Base-by-base conservation (phyloP, 1,139 yeast genomes). In the Arxiozyma slooffiae region DNA sequence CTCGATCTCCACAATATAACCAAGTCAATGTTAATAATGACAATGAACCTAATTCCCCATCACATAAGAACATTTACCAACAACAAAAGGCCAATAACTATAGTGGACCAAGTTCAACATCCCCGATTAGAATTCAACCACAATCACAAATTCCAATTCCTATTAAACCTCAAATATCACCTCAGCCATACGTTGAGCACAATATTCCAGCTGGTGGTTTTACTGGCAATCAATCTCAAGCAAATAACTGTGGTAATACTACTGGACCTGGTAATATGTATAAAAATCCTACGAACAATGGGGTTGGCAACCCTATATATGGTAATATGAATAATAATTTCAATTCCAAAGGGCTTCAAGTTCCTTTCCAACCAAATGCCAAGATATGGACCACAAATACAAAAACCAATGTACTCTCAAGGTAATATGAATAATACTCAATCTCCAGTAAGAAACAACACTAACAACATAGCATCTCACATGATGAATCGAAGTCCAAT, bases 41-140 rank as follows among this genome's bases (percentile, higher is more conserved):
- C 14, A 42, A 20, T 42, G 37, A n/a, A 26, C 37, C 23, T 24
- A 36, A 30, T 30, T 42, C 30, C 45, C 30, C 38, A 43, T 43
- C 40, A 23, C 47, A 36, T 5, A 38, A 26, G 7, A 14, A 21
- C 5, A 17, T 16, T 20, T 26, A 36, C 9, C 22, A 20, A 18
- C 46, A 36, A 37, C 23, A 38, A 16, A 39, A 14, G 36, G 3
- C 11, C 40, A 30, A 39, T 18, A 39, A 23, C 42, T 42, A n/a
- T 42, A 46, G 6, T 38, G 46, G 20, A 34, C 48, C 3, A 17
- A 42, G 14, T 30, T 30, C 30, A 41, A 40, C 38, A 45, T 48
- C 40, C 7, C 47, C 47, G 9, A 36, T 42, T 6, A 22, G 37
- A 11, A 7, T 20, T 20, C 26, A 36, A 16, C 22, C 24, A 11